Percentiles rank a stretch among this genome's conserved stretches.
Conservation (phyloP, 495 filamentous ascomycete species). For the Penicillium longicatenatum region DNA sequence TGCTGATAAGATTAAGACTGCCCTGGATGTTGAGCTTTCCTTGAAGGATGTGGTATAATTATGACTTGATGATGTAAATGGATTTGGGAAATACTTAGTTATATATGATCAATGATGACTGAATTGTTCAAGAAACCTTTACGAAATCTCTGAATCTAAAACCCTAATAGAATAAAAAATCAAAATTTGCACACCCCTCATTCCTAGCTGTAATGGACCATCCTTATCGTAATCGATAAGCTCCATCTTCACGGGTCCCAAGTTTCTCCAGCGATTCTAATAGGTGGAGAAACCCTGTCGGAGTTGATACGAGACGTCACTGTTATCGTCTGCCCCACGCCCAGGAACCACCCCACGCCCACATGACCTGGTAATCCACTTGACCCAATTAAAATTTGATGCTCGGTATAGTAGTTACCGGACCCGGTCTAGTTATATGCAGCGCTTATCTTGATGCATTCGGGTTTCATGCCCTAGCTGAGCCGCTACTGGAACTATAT, state of each 20-base stretch:
- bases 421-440: background rate
- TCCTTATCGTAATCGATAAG: background rate
- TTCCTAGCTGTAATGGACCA: conserved; percentile 1
- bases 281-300: conserved; percentile 22
- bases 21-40: conserved; percentile 65
- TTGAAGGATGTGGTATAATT: conserved; percentile 41
- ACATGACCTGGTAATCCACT: background rate
- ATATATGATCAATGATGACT: background rate
- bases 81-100: background rate
- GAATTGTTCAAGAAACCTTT: background rate
- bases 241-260: background rate
- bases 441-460: background rate
- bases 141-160: too few species aligned
- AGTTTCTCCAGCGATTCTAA: conserved; percentile 11
- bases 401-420: background rate
- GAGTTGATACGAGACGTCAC: conserved; percentile 18
- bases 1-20: conserved; percentile 65
- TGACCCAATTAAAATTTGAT: background rate
- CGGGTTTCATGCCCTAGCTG: background rate
- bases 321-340: conserved; percentile 6
- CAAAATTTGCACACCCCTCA: too few species aligned
- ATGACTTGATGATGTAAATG: conserved; percentile 1
- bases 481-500: background rate
- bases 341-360: background rate
- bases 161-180: too few species aligned